Evolutionary conservation across 1,139 yeast genomes (phyloP), one percentile per base, ranked within the genome.

Genomic region (Hansenula anomala): DNA sequence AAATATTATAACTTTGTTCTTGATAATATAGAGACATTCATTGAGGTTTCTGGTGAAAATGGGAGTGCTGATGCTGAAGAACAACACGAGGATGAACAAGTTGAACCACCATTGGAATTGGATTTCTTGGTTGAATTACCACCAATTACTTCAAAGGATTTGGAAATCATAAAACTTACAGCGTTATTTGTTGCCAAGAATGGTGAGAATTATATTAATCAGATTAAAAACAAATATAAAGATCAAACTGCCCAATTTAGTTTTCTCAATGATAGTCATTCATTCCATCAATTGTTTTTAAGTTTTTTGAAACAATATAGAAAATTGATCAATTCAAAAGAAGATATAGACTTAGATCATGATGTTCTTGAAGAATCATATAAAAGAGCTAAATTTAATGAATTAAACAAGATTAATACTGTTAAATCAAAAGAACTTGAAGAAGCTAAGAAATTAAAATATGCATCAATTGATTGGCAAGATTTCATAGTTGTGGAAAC

Each of bases 391-490:
- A 76, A 73, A 42, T 75, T 69, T 54, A 65, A 63, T 13, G 67
- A 72, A 13, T 67, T 69, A 39, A 59, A 63, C 33, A 60, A 62
- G 30, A 61, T 56, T 15, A 59, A 69, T 47, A 60, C 43, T 9
- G 47, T 49, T 24, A 53, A 59, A 35, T 53, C 56, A 24, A 50
- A 60, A 41, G 56, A 66, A 54, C 50, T 59, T 41, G 50, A 60
- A 39, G 64, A 64, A 43, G 47, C 64, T 37, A 71, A 72, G 37
- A 61, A 67, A 47, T 42, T 77, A 22, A 79, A 75, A 34, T 86
- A 72, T 61, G 90, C 94, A 0, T 75, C 83, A 24, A 81, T 88
- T 20, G 90, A 90, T 59, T 92, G 98, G 98, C 81, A 81, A 44
- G 87, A 85, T 45, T 89, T 89, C 55, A 66, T 71, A 2, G 67